These are phyloP conservation scores for Ogataea philodendri DNA, from an alignment of 805 yeast species.

Conservation along the genomic window DNA sequence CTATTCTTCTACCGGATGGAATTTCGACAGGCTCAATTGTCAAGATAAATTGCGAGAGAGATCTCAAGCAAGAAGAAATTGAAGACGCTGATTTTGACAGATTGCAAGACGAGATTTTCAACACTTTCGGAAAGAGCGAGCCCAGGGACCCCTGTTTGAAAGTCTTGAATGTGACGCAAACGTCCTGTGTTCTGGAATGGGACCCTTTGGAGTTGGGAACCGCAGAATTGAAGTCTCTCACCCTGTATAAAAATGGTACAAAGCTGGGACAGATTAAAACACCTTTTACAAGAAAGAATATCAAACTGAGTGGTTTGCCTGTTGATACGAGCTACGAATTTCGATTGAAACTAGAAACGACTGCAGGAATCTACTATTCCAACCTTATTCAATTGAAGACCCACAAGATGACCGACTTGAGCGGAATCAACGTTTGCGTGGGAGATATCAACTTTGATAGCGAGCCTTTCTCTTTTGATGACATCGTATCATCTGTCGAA, in stretches of 20 bases:
- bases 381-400: slow-evolving; percentile 70
- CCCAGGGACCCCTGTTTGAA: slow-evolving; percentile 73
- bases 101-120: slow-evolving; percentile 71
- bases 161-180: slow-evolving; percentile 81
- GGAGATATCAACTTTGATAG: slow-evolving; percentile 66
- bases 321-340: slow-evolving; percentile 80
- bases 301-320: slow-evolving; percentile 88
- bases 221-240: slow-evolving; percentile 70
- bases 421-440: slow-evolving; percentile 87
- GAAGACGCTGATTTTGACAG: slow-evolving; percentile 58
- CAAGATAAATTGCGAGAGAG: slow-evolving; percentile 79
- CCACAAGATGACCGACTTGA: slow-evolving; percentile 92
- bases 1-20: slow-evolving; percentile 84
- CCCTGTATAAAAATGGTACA: slow-evolving; percentile 69
- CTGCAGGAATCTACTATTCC: slow-evolving; percentile 82
- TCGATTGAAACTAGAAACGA: slow-evolving; percentile 76
- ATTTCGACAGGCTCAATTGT: slow-evolving; percentile 91
- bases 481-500: slow-evolving; percentile 58
- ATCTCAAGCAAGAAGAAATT: slow-evolving; percentile 57
- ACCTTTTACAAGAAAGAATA: slow-evolving; percentile 72
- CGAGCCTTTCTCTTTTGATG: slow-evolving; percentile 49
- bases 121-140: slow-evolving; percentile 65
- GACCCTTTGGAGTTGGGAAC: slow-evolving; percentile 82
- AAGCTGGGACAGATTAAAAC: slow-evolving; percentile 82
- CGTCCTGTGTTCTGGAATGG: slow-evolving; percentile 95